These are phyloP conservation scores for Tricholoma flavovirens DNA, from an alignment of 768 basidiomycete species.

Conservation along the genomic window DNA sequence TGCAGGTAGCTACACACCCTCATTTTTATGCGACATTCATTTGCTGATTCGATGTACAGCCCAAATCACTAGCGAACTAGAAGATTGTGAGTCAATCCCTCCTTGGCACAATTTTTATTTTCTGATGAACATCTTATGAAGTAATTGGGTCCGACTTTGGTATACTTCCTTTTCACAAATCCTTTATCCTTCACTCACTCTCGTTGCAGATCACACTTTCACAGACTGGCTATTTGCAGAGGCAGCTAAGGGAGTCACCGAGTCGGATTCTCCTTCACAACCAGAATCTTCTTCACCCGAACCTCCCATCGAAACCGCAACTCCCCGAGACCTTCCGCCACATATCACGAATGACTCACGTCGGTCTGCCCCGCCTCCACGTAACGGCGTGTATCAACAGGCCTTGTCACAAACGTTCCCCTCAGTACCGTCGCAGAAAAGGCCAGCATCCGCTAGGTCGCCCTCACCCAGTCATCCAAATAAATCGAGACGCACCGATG, in stretches of 20 bases:
- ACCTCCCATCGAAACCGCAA: slow-evolving; percentile 23
- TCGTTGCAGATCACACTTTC: slow-evolving; percentile 62
- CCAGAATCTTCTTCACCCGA: slow-evolving; percentile 31
- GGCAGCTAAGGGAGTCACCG: slow-evolving; percentile 64
- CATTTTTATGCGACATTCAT: not conserved
- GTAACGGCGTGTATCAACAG: slow-evolving; percentile 65
- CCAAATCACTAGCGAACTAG: slow-evolving; percentile 84
- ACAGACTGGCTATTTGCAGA: slow-evolving; percentile 86
- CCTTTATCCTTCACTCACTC: slow-evolving; percentile 15
- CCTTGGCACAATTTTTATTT: not conserved
- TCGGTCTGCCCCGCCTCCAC: slow-evolving; percentile 42
- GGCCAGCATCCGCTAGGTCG: slow-evolving; percentile 60
- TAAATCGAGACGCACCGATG: slow-evolving; percentile 68
- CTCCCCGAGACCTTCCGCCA: slow-evolving; percentile 27
- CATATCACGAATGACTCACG: slow-evolving; percentile 34
- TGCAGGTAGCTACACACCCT: slow-evolving; percentile 44
- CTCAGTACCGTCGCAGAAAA: slow-evolving; percentile 50
- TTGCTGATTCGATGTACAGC: slow-evolving; percentile 35
- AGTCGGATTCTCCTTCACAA: slow-evolving; percentile 37
- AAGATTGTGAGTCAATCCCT: slow-evolving; percentile 54
- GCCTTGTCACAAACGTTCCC: slow-evolving; percentile 63
- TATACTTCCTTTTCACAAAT: slow-evolving; percentile 21
- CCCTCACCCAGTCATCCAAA: slow-evolving; percentile 61
- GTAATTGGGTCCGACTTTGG: slow-evolving; percentile 83
- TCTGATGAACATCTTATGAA: slow-evolving; percentile 14